Percentiles rank a stretch among this genome's conserved stretches.
Evolutionary conservation across 1,284 basidiomycete species (phyloP).

Genomic region (Rhodotorula sp.): DNA sequence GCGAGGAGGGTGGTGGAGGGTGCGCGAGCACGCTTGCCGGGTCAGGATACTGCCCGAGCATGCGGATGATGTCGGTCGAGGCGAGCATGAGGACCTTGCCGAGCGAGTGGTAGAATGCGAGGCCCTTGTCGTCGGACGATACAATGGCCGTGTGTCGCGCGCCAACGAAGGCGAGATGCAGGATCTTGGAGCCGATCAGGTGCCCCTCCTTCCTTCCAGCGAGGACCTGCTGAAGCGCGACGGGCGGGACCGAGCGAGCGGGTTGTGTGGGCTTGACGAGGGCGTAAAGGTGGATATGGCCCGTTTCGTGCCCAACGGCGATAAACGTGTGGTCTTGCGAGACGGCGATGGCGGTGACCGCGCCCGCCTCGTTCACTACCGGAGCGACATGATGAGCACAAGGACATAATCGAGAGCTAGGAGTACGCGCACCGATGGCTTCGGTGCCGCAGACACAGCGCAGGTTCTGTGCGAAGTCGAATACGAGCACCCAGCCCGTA

Average conservation of each 20-base stretch:
- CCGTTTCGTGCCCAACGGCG: slow-evolving; percentile 82
- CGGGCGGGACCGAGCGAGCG: slow-evolving; percentile 70
- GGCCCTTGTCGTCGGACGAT: slow-evolving; percentile 83
- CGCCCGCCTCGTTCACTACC: slow-evolving; percentile 64
- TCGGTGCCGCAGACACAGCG: slow-evolving; percentile 71
- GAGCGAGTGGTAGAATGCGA: slow-evolving; percentile 93
- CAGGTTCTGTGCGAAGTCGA: slow-evolving; percentile 86
- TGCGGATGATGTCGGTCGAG: slow-evolving; percentile 88
- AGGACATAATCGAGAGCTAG: not conserved
- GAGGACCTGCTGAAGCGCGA: slow-evolving; percentile 64
- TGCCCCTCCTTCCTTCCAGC: slow-evolving; percentile 93
- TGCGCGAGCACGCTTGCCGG: not conserved
- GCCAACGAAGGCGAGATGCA: slow-evolving; percentile 87
- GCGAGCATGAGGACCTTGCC: slow-evolving; percentile 95
- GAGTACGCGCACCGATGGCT: slow-evolving; percentile 60
- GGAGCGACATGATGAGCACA: not conserved
- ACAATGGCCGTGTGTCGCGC: slow-evolving; percentile 91
- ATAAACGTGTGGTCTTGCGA: slow-evolving; percentile 93
- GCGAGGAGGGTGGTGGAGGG: slow-evolving; percentile 32
- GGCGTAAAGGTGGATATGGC: slow-evolving; percentile 85
- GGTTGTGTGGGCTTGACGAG: slow-evolving; percentile 64
- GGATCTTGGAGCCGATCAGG: slow-evolving; percentile 77
- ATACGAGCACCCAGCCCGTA: slow-evolving; percentile 74
- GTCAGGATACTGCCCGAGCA: slow-evolving; percentile 84
- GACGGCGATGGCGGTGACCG: slow-evolving; percentile 86